A percentile compares a stretch with the other conserved stretches of the same genome.
phyloP scores from a whole-genome alignment of 2,329 filamentous ascomycete species.

The Chaetothyriales sp. region DNA sequence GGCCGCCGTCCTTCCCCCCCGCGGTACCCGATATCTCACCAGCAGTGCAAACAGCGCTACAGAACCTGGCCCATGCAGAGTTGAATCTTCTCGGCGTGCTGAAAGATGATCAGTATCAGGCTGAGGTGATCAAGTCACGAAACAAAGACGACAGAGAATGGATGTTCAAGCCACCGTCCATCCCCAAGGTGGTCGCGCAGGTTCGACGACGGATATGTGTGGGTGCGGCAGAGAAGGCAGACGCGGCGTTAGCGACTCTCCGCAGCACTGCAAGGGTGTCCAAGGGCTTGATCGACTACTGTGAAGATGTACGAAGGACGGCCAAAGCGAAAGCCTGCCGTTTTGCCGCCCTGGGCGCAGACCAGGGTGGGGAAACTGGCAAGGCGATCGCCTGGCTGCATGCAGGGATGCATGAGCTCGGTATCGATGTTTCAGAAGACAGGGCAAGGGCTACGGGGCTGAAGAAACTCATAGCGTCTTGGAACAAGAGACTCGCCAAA shows the following conservation, averaged over 20 bases:
- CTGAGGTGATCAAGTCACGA: conserved; percentile 63
- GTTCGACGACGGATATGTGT: conserved; percentile 79
- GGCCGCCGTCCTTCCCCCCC: conserved; percentile 19
- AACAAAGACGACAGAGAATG: conserved; percentile 80
- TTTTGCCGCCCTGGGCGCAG: conserved; percentile 82
- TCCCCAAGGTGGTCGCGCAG: conserved; percentile 77
- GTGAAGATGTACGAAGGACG: conserved; percentile 59
- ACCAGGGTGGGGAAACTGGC: conserved; percentile 66
- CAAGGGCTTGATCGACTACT: conserved; percentile 55
- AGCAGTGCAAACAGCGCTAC: conserved; percentile 29
- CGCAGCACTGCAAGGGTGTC: conserved; percentile 41
- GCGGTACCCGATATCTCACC: conserved; percentile 33
- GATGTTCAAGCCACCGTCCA: conserved; percentile 86
- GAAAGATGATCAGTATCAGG: conserved; percentile 89
- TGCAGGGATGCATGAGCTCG: conserved; percentile 51
- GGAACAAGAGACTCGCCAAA: conserved; percentile 52
- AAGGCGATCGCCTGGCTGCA: conserved; percentile 76
- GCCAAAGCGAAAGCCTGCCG: conserved; percentile 74
- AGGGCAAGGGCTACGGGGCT: conserved; percentile 17
- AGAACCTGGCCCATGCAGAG: conserved; percentile 61
- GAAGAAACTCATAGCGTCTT: conserved; percentile 14
- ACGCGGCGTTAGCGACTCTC: conserved; percentile 49
- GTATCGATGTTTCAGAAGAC: conserved; percentile 16
- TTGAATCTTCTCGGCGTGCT: conserved; percentile 79
- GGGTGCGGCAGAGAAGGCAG: conserved; percentile 75